Evolutionary conservation across 1,284 basidiomycete genomes (phyloP).

Genomic region (Rhodotorula sp.): DNA sequence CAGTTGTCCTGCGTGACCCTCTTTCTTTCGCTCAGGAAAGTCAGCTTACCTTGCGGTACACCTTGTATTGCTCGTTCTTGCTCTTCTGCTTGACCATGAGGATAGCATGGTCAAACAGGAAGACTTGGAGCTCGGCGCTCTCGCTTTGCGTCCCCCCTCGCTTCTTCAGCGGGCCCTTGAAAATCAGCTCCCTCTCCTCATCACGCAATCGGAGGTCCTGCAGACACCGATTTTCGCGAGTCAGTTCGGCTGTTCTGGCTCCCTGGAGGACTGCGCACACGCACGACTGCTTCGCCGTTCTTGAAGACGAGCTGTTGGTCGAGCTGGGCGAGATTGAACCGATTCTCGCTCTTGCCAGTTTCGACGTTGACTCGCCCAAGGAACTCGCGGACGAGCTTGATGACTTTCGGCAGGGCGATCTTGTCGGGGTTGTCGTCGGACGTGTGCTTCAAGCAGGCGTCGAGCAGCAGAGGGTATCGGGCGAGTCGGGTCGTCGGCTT

Average conservation of each 20-base stretch:
- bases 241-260: slow-evolving; percentile 10
- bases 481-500: slow-evolving; percentile 97
- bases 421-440: slow-evolving; percentile 89
- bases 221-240: slow-evolving; percentile 9
- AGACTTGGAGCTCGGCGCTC: slow-evolving; percentile 84
- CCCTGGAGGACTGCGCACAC: slow-evolving; percentile 45
- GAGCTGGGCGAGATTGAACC: slow-evolving; percentile 86
- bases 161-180: slow-evolving; percentile 90
- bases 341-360: slow-evolving; percentile 86
- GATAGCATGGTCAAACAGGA: slow-evolving; percentile 95
- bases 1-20: not conserved
- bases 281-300: slow-evolving; percentile 76
- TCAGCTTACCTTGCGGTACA: slow-evolving; percentile 78
- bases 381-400: slow-evolving; percentile 78
- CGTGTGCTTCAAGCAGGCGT: slow-evolving; percentile 90
- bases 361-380: slow-evolving; percentile 86
- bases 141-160: slow-evolving; percentile 74
- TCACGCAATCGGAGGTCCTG: slow-evolving; percentile 83
- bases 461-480: slow-evolving; percentile 88
- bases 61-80: slow-evolving; percentile 89
- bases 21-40: not conserved
- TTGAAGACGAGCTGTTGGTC: slow-evolving; percentile 83
- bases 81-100: slow-evolving; percentile 89
- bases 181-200: slow-evolving; percentile 84
- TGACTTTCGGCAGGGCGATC: slow-evolving; percentile 70